Evolutionary conservation across 1,139 yeast genomes (phyloP).

Genomic region (Maudiozyma humilis): DNA sequence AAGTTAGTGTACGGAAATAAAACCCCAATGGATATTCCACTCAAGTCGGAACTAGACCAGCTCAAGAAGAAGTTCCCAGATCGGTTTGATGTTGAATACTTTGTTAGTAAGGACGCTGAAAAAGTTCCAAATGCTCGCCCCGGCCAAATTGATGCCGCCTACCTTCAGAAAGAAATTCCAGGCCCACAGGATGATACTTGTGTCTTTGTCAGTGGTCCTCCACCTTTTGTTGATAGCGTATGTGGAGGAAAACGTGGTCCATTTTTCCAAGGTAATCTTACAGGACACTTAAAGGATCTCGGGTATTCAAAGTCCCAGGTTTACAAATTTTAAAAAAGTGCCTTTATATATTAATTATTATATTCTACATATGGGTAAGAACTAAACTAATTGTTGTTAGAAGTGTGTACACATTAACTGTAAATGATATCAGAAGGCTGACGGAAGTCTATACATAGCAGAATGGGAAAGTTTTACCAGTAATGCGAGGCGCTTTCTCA

Average conservation of each 20-base stretch:
- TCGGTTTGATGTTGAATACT: constrained; percentile 61
- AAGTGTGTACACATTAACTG: too few species aligned
- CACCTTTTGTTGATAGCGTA: constrained; percentile 71
- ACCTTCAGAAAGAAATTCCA: constrained; percentile 49
- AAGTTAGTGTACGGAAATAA: constrained; percentile 73
- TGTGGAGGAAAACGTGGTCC: constrained; percentile 85
- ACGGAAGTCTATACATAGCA: too few species aligned
- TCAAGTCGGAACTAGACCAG: constrained; percentile 65
- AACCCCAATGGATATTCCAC: constrained; percentile 65
- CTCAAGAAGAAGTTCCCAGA: constrained; percentile 60
- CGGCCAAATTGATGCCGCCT: constrained; percentile 71
- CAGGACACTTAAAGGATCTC: constrained; percentile 78
- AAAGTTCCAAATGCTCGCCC: constrained; percentile 41
- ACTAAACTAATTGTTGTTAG: too few species aligned
- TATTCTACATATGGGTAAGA: too few species aligned
- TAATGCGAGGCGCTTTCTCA: too few species aligned
- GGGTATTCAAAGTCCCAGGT: constrained; percentile 86
- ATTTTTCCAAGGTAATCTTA: constrained; percentile 87
- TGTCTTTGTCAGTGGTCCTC: constrained; percentile 87
- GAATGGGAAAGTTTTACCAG: too few species aligned
- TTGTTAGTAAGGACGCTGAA: constrained; percentile 53
- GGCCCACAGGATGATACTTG: constrained; percentile 54
- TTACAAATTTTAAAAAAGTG: constrained; percentile 55
- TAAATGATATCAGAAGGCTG: too few species aligned
- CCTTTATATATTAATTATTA: neutral